Evolutionary conservation across 2,329 filamentous ascomycete species (phyloP), one percentile per base, ranked within the genome.

Genomic region (Ophiostoma montium): DNA sequence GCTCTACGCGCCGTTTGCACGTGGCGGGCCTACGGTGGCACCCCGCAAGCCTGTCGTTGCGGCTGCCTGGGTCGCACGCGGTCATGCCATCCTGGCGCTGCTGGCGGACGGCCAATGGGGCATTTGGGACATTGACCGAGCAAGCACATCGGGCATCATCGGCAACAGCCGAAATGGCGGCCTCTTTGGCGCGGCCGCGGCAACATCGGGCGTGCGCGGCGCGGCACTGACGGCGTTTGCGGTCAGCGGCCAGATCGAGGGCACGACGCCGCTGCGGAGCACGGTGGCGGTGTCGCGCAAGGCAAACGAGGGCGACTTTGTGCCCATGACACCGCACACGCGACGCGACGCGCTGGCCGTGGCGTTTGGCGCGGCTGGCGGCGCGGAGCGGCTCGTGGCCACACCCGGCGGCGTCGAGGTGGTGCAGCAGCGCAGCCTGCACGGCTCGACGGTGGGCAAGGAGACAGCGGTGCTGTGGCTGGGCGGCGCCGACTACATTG

Each of bases 81-180:
- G 79, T 10, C 70, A 73, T 43, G 78, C 78, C 5, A 65, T 82
- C 27, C 63, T 82, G 36, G 67, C 69, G 1, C 65, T 82, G 2
- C 64, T 82, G 3, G 72, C 74, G 1, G 79, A 82, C 55, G 79
- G 78, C 7, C 77, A 78, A 59, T 82, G 79, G 79, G 79, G 76
- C 13, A 74, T 82, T 32, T 82, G 78, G 78, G 78, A 82, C 56
- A 69, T 82, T 41, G 75, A 81, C 53, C 75, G 76, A 8, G 68
- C 68, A 30, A 72, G 72, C 2, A 60, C 69, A 33, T 50, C 55
- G 1, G 13, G 13, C 21, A 32, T 12, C 19, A 36, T 6, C 30
- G 23, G 38, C 15, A 19, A 11, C 8, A 36, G 36, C 15, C 47
- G 39, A 13, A 39, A 56, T 53, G 42, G 56, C 57, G 33, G 46